Conservation (phyloP, 2,329 filamentous ascomycete species). For the Botrytis galanthina region DNA sequence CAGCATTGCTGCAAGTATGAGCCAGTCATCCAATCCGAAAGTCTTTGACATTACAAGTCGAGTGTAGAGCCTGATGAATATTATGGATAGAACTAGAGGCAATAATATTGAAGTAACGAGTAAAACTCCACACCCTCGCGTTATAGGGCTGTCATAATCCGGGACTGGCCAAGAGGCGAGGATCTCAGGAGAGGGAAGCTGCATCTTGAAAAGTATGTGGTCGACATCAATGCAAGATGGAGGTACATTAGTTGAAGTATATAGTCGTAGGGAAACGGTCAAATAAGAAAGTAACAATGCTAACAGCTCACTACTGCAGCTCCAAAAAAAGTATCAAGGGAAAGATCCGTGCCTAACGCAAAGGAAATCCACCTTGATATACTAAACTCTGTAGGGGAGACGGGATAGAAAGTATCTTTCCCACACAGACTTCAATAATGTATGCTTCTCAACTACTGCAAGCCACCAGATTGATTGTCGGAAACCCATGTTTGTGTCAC, state of each 20-base stretch:
- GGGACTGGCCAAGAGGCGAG: constrained; percentile 39
- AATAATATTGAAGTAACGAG: constrained; percentile 44
- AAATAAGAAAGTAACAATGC: background rate
- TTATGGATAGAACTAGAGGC: constrained; percentile 42
- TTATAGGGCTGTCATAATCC: constrained; percentile 47
- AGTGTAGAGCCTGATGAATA: constrained; percentile 47
- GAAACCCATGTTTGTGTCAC: background rate
- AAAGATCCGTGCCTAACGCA: background rate
- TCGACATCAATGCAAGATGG: background rate
- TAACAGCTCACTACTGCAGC: background rate
- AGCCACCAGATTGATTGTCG: background rate
- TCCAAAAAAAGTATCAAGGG: background rate
- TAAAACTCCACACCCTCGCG: constrained; percentile 45
- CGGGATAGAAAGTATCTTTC: background rate
- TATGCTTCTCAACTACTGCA: background rate
- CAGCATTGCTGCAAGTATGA: constrained; percentile 40
- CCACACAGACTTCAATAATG: background rate
- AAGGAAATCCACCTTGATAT: background rate
- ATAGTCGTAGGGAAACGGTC: background rate
- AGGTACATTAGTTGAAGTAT: background rate
- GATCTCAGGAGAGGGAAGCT: constrained; percentile 13
- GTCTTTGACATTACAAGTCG: constrained; percentile 46
- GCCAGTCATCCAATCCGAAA: constrained; percentile 47
- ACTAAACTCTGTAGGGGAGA: background rate
- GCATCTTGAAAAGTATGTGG: constrained; percentile 1